Evolutionary conservation across 1,284 basidiomycete species (phyloP).

Genomic region (Trametes sp.): DNA sequence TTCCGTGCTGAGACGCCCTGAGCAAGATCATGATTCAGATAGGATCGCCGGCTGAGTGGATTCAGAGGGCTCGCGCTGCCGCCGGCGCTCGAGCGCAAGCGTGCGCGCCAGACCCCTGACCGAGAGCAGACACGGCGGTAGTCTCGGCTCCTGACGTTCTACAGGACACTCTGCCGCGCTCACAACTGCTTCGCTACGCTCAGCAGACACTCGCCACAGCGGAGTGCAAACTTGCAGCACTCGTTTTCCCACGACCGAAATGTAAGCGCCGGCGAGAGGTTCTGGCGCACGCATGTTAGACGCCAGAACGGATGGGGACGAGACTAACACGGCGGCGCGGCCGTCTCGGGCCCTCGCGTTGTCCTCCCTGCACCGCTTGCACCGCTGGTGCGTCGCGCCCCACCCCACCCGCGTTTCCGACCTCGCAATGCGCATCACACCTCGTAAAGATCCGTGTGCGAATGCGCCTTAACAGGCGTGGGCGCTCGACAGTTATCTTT

Average conservation of each 20-base stretch:
- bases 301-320: too few species aligned
- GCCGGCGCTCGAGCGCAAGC: conserved; percentile 9
- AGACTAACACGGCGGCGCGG: conserved; percentile 12
- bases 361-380: conserved; percentile 28
- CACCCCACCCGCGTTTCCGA: conserved; percentile 2
- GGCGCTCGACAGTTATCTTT: conserved; percentile 16
- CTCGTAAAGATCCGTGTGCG: conserved; percentile 14
- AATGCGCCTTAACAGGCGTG: conserved; percentile 4
- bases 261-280: too few species aligned
- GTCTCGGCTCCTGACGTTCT: conserved; percentile 4
- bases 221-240: too few species aligned
- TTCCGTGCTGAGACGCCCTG: conserved; percentile 12
- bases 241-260: too few species aligned
- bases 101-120: conserved; percentile 7
- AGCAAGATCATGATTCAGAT: conserved; percentile 28
- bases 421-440: conserved; percentile 22
- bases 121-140: conserved; percentile 8
- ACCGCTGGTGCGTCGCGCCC: conserved; percentile 21
- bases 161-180: too few species aligned
- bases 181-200: too few species aligned
- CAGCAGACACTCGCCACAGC: too few species aligned
- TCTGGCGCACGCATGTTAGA: too few species aligned
- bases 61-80: conserved; percentile 10
- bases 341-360: conserved; percentile 5
- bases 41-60: conserved; percentile 23